Percentiles rank a stretch among this genome's conserved stretches.
These are phyloP conservation scores for Fragilariopsis cylindrus DNA, from an alignment of 108 stramenopile genomes.

Conservation along the genomic window DNA sequence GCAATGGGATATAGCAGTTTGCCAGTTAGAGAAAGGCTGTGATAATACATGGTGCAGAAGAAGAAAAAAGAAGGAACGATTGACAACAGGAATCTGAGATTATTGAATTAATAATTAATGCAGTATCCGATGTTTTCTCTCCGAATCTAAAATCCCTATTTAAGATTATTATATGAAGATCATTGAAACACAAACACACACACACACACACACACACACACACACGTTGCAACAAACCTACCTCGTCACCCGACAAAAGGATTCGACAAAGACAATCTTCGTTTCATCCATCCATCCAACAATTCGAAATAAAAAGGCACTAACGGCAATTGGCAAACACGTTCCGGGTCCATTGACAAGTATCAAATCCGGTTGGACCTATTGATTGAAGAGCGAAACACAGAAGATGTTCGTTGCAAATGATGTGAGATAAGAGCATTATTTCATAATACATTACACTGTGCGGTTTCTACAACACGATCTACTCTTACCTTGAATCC, in stretches of 20 bases:
- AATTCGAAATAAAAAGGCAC: slow-evolving; percentile 56
- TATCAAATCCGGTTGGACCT: slow-evolving; percentile 66
- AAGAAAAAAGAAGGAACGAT: not conserved
- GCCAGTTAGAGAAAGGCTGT: slow-evolving; percentile 80
- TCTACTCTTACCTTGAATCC: slow-evolving; percentile 3
- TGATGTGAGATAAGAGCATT: too few species aligned
- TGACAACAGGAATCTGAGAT: not conserved
- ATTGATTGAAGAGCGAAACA: not conserved
- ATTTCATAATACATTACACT: too few species aligned
- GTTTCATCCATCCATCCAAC: slow-evolving; percentile 38
- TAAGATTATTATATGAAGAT: too few species aligned
- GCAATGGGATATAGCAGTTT: slow-evolving; percentile 80
- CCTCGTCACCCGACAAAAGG: slow-evolving; percentile 82
- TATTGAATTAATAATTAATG: not conserved
- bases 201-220: too few species aligned
- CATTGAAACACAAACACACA: too few species aligned
- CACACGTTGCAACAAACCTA: slow-evolving; percentile 9
- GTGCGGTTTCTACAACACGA: too few species aligned
- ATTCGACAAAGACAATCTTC: slow-evolving; percentile 84
- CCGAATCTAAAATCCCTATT: not conserved
- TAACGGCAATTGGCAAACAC: slow-evolving; percentile 75
- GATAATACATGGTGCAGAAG: not conserved
- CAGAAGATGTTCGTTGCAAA: not conserved
- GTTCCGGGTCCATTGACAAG: slow-evolving; percentile 91
- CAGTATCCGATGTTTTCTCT: not conserved